Evolutionary conservation across 2,329 filamentous ascomycete genomes (phyloP).

Genomic region (Aspergillus hiratsukae): DNA sequence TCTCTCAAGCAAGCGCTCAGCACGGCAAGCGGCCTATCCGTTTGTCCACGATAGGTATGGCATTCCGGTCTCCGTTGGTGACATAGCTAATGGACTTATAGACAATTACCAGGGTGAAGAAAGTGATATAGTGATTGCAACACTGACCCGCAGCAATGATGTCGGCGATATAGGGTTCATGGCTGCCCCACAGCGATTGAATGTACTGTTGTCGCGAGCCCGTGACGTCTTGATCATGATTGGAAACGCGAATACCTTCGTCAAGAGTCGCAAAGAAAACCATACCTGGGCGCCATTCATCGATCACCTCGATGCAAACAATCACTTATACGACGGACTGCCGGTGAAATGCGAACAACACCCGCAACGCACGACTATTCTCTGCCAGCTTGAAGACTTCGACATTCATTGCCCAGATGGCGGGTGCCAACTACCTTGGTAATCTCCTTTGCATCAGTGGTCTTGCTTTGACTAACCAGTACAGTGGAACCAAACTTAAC

Average conservation of each 20-base stretch:
- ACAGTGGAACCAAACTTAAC: conserved; percentile 44
- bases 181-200: conserved; percentile 59
- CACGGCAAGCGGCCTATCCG: conserved; percentile 51
- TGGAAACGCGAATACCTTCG: conserved; percentile 65
- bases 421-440: conserved; percentile 63
- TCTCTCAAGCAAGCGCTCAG: conserved; percentile 51
- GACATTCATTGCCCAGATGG: conserved; percentile 62
- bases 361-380: conserved; percentile 43
- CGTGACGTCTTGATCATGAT: conserved; percentile 63
- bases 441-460: conserved; percentile 22
- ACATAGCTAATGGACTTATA: conserved; percentile 23
- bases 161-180: conserved; percentile 67
- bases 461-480: not conserved
- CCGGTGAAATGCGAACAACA: conserved; percentile 60
- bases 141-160: conserved; percentile 63
- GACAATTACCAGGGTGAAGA: conserved; percentile 80
- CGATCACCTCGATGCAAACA: conserved; percentile 48
- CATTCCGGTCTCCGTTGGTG: not conserved
- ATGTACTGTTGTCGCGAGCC: conserved; percentile 66
- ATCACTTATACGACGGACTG: conserved; percentile 57
- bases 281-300: conserved; percentile 58
- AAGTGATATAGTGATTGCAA: conserved; percentile 65
- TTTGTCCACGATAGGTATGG: conserved; percentile 65
- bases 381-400: conserved; percentile 56
- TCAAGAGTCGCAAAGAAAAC: conserved; percentile 54